Percentiles rank a stretch among this genome's conserved stretches.
These are phyloP conservation scores for Solanum arcanum DNA, from an alignment of 257 asterid species.

Conservation along the genomic window DNA sequence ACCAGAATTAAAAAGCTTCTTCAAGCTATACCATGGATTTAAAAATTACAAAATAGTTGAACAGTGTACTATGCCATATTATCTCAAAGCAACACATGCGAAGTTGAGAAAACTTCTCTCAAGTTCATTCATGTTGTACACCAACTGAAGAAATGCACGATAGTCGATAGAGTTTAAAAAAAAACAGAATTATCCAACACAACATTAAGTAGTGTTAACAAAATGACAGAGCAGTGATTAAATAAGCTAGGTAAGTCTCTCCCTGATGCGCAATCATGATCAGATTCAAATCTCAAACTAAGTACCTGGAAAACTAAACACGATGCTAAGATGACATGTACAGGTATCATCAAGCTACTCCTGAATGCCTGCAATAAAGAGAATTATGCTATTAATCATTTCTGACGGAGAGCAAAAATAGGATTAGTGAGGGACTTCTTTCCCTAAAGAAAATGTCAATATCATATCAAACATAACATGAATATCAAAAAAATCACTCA, in stretches of 20 bases:
- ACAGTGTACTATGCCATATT: not conserved
- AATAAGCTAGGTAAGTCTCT: not conserved
- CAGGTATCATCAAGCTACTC: slow-evolving; percentile 72
- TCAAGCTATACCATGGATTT: not conserved
- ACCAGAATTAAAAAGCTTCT: not conserved
- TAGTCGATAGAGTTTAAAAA: not conserved
- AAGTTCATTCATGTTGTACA: not conserved
- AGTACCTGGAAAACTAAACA: slow-evolving; percentile 71
- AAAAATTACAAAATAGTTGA: not conserved
- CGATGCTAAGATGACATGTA: slow-evolving; percentile 60
- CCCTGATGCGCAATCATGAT: not conserved
- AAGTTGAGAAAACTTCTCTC: not conserved
- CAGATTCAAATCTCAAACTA: not conserved
- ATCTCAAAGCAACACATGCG: not conserved
- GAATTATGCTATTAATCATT: not conserved
- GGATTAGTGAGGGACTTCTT: not conserved
- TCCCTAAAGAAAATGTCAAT: not conserved
- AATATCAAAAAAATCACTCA: slow-evolving; percentile 12
- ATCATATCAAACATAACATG: not conserved
- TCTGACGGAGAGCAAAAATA: not conserved
- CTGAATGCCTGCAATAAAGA: slow-evolving; percentile 57
- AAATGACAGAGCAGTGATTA: not conserved
- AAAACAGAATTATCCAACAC: not conserved
- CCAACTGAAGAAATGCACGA: not conserved
- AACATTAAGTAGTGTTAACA: not conserved